Evolutionary conservation across 371 early-diverging fungal species (phyloP), one percentile per base, ranked within the genome.

Genomic region (Phascolomyces articulosus): DNA sequence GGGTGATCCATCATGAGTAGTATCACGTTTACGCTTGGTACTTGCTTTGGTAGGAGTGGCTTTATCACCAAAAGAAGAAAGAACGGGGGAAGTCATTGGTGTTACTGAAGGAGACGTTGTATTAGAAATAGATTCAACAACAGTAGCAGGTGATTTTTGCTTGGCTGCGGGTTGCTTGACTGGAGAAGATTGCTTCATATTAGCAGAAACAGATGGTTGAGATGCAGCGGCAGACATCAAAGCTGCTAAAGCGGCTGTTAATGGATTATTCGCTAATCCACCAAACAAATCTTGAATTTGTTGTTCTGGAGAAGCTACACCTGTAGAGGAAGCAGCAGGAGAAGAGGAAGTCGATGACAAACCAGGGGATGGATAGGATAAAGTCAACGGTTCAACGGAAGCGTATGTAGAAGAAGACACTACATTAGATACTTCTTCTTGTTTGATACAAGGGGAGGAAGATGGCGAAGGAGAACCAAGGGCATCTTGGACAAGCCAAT

Each of bases 401-500:
- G 60, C 47, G 40, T 58, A 26, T 15, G 54, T 29, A n/a, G 56
- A 15, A 24, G 63, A 29, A 21, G 44, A 27, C 9, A 8, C 24
- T 44, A 2, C 44, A 13, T 26, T 4, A 2, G 29, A 24, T 47
- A 20, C 28, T 34, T 29, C 56, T 56, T 34, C 56, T 13, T 53
- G 29, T 49, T 34, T 26, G 20, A 29, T 54, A 11, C 21, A 23
- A 21, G 49, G 26, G 4, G 38, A 55, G 11, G 47, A 27, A 16
- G 21, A 55, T 55, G 51, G 51, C 15, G 29, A 55, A 40, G 51
- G 51, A 10, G 51, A 51, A n/a, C 26, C 63, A 20, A 63, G 29
- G 34, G 63, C 63, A 21, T 63, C 63, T 47, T 63, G 55, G 48
- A 63, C 63, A 31, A 63, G 57, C 63, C 63, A 63, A 24, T 63